Conservation (phyloP, 768 basidiomycete genomes). For the Lactarius evosmus region DNA sequence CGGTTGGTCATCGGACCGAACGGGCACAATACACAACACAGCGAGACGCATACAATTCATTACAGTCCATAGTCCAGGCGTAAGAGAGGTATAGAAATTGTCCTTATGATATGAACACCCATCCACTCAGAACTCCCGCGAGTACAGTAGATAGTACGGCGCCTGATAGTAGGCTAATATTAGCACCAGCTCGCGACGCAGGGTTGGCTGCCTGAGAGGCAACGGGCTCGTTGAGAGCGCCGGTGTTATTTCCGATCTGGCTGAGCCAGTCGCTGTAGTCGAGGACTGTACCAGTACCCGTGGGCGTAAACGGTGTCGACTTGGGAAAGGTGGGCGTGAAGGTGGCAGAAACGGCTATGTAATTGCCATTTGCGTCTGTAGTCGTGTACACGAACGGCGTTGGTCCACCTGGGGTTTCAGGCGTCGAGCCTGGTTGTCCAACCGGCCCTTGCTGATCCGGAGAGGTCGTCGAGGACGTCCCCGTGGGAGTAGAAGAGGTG, state of each 20-base stretch:
- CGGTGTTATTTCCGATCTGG: slow-evolving; percentile 33
- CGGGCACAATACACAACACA: too few relatives aligned
- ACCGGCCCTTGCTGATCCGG: slow-evolving; percentile 48
- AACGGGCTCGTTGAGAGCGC: slow-evolving; percentile 18
- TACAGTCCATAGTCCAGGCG: neutral
- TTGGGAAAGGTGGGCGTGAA: slow-evolving; percentile 37
- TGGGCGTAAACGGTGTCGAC: slow-evolving; percentile 28
- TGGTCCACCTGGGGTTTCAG: slow-evolving; percentile 25
- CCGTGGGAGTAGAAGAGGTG: slow-evolving; percentile 31
- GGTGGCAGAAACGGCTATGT: slow-evolving; percentile 29
- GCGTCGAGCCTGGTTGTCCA: slow-evolving; percentile 45
- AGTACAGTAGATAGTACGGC: neutral
- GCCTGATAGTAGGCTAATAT: slow-evolving; percentile 5
- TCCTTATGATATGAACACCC: neutral
- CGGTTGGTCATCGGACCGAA: neutral
- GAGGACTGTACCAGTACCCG: slow-evolving; percentile 35
- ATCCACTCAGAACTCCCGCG: neutral
- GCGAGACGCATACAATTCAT: neutral
- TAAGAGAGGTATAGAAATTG: neutral
- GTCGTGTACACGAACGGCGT: slow-evolving; percentile 38
- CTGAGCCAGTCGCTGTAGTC: slow-evolving; percentile 34
- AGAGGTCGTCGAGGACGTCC: slow-evolving; percentile 28
- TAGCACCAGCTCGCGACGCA: neutral
- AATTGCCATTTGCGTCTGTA: slow-evolving; percentile 35
- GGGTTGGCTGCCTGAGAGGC: slow-evolving; percentile 6